Conservation (phyloP, 306 rosid species). For the Fragaria vesca region DNA sequence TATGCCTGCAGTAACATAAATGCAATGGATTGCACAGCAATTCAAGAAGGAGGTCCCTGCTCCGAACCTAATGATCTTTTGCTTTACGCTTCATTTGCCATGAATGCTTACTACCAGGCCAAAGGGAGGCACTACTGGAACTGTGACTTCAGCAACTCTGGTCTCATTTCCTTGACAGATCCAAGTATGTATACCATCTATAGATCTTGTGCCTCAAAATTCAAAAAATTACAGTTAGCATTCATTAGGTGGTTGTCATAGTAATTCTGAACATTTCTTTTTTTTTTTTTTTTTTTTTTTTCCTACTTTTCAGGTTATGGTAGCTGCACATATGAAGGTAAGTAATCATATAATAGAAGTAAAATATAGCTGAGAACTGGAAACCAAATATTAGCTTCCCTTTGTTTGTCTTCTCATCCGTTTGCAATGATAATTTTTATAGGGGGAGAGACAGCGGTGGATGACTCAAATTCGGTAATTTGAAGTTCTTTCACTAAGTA, state of each 20-base stretch:
- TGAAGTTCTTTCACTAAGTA: background rate
- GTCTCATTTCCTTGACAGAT: slow-evolving; percentile 21
- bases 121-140: slow-evolving; percentile 19
- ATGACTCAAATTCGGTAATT: slow-evolving; percentile 8
- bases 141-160: slow-evolving; percentile 17
- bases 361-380: background rate
- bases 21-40: slow-evolving; percentile 12
- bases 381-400: background rate
- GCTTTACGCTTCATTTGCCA: slow-evolving; percentile 25
- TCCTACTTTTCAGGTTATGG: background rate
- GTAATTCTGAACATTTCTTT: background rate
- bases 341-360: background rate
- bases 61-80: slow-evolving; percentile 25
- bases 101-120: slow-evolving; percentile 27
- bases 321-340: background rate
- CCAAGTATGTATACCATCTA: slow-evolving; percentile 16
- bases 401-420: background rate
- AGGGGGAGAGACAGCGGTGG: slow-evolving; percentile 16
- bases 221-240: background rate
- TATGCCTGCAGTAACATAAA: slow-evolving; percentile 19
- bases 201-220: background rate
- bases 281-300: background rate
- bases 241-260: background rate
- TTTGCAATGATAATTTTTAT: background rate
- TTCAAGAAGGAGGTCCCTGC: slow-evolving; percentile 24